Evolutionary conservation across 495 filamentous ascomycete species (phyloP), one percentile per base, ranked within the genome.

Genomic region (Neurospora africana): DNA sequence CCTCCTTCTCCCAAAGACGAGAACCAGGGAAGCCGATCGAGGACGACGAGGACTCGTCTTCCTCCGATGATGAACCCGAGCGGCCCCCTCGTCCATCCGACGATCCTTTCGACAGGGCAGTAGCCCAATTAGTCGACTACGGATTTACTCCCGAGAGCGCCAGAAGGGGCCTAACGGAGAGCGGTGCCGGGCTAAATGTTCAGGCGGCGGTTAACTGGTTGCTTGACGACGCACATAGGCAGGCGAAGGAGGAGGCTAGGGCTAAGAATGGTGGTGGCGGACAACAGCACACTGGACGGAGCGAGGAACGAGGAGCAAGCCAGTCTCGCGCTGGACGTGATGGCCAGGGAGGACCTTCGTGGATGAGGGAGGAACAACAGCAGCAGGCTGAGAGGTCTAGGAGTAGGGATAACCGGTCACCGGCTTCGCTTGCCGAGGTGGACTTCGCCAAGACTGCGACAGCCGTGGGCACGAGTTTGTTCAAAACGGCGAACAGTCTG

Each of bases 41-140:
- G 69, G 78, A 79, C 72, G 83, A 82, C 39, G 84, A 86, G 70
- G 78, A 79, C 72, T 79, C 79, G 7, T 80, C 85, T 36, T 84
- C 53, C 7, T 33, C 82, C 17, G 83, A 83, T 71, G 81, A 83
- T 2, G 82, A 82, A 40, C 72, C 72, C 2, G 83, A 80, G 43
- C 69, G 37, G 36, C 61, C 80, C 73, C 47, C 75, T 74, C 39
- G 77, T 15, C 73, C 72, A 38, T 76, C 73, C 72, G 82, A 80
- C 0, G 90, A 90, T 77, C 91, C 90, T 10, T 89, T 89, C 67
- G 94, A 97, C 78, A 87, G 86, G 69, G 93, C 93, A 5, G 87
- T 98, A 70, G 94, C 93, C 1, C 93, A 98, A 77, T 81, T 99
- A 23, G 90, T 98, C 11, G 95, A 98, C 75, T 98, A 98, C 90